Base-by-base conservation (phyloP, 176 grass and related monocot species). In the Bothriochloa decipiens region DNA sequence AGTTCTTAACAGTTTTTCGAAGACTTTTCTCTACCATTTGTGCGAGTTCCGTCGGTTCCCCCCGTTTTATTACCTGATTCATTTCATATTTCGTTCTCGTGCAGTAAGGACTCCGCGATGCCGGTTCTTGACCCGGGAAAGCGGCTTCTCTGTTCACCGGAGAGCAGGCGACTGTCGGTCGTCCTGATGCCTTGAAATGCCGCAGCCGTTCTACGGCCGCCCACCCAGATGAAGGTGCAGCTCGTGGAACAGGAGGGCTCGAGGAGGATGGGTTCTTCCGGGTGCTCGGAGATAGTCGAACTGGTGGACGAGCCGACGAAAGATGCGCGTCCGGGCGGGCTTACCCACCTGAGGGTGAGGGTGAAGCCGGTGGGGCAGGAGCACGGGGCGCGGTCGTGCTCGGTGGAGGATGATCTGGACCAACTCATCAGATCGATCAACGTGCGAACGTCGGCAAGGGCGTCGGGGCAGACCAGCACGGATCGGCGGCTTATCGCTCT, bases 251-350 rank as follows among this genome's bases (percentile, higher is more conserved):
- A 66, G 79, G 58, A 64, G 63, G 41, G 17, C 39, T 33, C 15
- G 43, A 65, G 46, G 43, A 74, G 39, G 37, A 99, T 99, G 97
- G 89, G 50, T 50, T 93, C 92, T 53, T 86, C 88, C 4, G 86
- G 89, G 75, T 93, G 96, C 86, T 90, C 91, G 3, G 97, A 99
- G 89, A 99, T 99, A 70, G 90, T 99, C 4, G 97, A 99, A 28
- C 37, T 90, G 68, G 89, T 72, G 26, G 97, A 96, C 33, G 91
- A 94, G 37, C 26, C 7, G 32, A n/a, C 7, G 6, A 96, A 80
- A 32, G 88, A 78, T 16, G 72, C 63, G 15, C 73, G 86, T 79
- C 78, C 53, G 3, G 85, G 69, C n/a, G 89, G 87, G 18, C 87
- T 94, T 46, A 88, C 78, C 33, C 83, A 81, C 65, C 75, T 89